Base-by-base conservation (phyloP, 768 basidiomycete species). In the Pholiota microspora region DNA sequence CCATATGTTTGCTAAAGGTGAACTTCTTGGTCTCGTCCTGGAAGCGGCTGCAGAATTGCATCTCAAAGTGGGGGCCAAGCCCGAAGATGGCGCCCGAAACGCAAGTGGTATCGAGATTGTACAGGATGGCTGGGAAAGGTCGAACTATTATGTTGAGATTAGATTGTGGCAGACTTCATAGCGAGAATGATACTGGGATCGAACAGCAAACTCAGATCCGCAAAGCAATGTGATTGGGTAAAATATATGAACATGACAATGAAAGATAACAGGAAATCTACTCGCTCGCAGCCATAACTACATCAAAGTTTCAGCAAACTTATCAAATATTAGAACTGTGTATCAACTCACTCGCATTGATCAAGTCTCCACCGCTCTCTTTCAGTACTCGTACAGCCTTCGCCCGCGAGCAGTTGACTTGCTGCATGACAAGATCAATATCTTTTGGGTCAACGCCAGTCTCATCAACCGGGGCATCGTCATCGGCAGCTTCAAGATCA, bases 261-360 rank as follows among this genome's bases (percentile, higher is more conserved):
- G 63, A 68, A 61, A 61, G 59, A 55, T 64, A 61, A 61, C 61
- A 61, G 60, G 58, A 54, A 64, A 63, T 59, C 80, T 77, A 94
- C 76, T 90, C 89, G 84, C 88, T 92, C 62, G 92, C 92, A 8
- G 92, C 89, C 92, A 94, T 94, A 71, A 94, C 92, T 94, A 50
- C 50, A 56, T 38, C 23, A 60, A 23, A 57, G 16, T 10, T 23
- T 42, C 8, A 42, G 21, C 10, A 8, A 42, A 47, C 48, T 49
- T 27, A 38, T 10, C 18, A 2, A 42, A 18, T 21, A 5, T n/a
- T 34, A 23, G 5, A 18, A 51, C 44, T 32, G 7, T 7, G 16
- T 16, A 28, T 15, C 50, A 29, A 90, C 94, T 71, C 69, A 96
- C 94, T 96, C 57, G 94, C 95, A 72, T 94, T 95, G 78, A 97